Conservation (phyloP, 2,329 filamentous ascomycete species). For the Cytospora paraplurivora region DNA sequence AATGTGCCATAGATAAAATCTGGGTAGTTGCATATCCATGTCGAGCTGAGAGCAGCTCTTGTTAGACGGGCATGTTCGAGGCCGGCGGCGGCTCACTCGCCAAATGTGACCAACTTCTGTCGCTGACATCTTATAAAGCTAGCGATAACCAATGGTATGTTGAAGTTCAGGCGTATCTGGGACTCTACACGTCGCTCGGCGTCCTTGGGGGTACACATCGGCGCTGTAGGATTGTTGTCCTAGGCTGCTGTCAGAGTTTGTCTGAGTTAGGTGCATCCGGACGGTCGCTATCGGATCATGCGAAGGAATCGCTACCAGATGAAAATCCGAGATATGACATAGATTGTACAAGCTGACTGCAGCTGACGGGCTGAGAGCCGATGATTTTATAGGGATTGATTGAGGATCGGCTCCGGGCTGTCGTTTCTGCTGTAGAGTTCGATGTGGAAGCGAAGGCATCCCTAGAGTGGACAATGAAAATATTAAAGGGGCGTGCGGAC, state of each 20-base stretch:
- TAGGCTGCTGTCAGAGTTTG: background rate
- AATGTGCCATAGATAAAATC: background rate
- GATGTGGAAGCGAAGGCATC: background rate
- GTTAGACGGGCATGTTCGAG: background rate
- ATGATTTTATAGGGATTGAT: too few relatives aligned
- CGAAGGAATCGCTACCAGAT: too few relatives aligned
- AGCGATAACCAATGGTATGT: background rate
- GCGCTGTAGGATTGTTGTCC: background rate
- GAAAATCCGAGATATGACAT: too few relatives aligned
- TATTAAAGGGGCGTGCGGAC: too few relatives aligned
- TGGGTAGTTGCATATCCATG: background rate
- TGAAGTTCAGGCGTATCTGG: background rate
- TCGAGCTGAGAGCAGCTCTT: background rate
- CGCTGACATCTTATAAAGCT: background rate
- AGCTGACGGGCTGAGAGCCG: too few relatives aligned
- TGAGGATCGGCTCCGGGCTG: too few relatives aligned
- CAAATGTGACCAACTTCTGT: background rate
- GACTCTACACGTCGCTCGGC: background rate
- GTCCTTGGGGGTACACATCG: background rate
- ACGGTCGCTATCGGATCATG: background rate
- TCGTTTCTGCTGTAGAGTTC: too few relatives aligned
- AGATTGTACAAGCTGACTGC: too few relatives aligned
- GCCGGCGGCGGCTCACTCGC: background rate
- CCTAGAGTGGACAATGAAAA: too few relatives aligned
- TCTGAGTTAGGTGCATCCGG: background rate